Percentiles rank a stretch among this genome's conserved stretches.
These are phyloP conservation scores for Lobosporangium transversale DNA, from an alignment of 192 early-diverging fungal genomes.

Conservation along the genomic window DNA sequence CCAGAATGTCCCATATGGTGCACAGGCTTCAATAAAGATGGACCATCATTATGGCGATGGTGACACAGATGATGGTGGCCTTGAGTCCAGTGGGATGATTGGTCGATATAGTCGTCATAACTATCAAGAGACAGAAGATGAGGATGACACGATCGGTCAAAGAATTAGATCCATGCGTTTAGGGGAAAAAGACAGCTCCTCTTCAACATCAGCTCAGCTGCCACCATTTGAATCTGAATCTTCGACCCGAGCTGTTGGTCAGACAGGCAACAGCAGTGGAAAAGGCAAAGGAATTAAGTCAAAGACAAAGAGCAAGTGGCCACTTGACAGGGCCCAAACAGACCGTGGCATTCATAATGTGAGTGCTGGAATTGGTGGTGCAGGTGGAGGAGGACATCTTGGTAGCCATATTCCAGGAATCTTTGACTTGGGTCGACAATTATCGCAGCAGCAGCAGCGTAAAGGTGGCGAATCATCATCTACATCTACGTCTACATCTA, in stretches of 20 bases:
- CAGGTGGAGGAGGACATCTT: not conserved
- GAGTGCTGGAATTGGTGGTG: not conserved
- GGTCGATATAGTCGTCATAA: slow-evolving; percentile 31
- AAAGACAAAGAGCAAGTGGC: slow-evolving; percentile 19
- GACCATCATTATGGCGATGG: slow-evolving; percentile 13
- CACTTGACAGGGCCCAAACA: slow-evolving; percentile 25
- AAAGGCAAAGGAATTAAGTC: slow-evolving; percentile 23
- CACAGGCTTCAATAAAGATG: slow-evolving; percentile 6
- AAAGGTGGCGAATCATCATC: slow-evolving; percentile 23
- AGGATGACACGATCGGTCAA: slow-evolving; percentile 4
- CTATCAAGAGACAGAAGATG: slow-evolving; percentile 22
- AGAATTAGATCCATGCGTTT: slow-evolving; percentile 8
- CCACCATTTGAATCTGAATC: not conserved
- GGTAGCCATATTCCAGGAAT: slow-evolving; percentile 4
- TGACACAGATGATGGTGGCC: slow-evolving; percentile 40
- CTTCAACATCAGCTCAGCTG: not conserved
- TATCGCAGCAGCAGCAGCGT: not conserved
- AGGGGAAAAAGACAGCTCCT: not conserved
- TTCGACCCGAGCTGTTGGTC: not conserved
- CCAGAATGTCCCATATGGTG: slow-evolving; percentile 10
- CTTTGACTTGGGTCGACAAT: not conserved
- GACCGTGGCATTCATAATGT: slow-evolving; percentile 16
- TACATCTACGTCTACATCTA: too few species aligned
- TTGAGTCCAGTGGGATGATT: slow-evolving; percentile 34
- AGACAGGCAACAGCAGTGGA: not conserved